A percentile compares a stretch with the other conserved stretches of the same genome.
These are phyloP conservation scores for Austroboletus niveus DNA, from an alignment of 1,284 basidiomycete genomes.

Conservation along the genomic window DNA sequence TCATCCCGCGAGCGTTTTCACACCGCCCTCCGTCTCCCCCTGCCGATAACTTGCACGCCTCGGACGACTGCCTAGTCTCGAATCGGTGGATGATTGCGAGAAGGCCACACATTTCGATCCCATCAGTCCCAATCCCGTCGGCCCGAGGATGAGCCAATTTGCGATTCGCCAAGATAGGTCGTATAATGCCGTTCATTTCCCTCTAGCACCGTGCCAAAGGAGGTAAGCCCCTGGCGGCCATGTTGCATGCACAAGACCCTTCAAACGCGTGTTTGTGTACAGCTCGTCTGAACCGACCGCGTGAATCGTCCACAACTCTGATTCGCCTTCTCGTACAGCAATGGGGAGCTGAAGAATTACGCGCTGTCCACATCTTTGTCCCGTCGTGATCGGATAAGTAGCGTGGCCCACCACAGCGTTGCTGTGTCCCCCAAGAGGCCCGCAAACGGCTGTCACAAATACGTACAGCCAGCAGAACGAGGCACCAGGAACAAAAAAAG, in stretches of 20 bases:
- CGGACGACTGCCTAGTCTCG: neutral
- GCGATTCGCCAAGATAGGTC: conserved; percentile 15
- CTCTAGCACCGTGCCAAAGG: conserved; percentile 18
- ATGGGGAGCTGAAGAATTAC: neutral
- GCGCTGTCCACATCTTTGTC: neutral
- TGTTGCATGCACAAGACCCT: conserved; percentile 19
- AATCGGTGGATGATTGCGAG: neutral
- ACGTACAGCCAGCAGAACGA: conserved; percentile 17
- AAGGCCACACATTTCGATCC: neutral
- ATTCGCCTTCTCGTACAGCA: conserved; percentile 4
- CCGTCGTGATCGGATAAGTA: neutral
- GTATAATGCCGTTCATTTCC: conserved; percentile 29
- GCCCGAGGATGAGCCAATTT: conserved; percentile 13
- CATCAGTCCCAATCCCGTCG: conserved; percentile 8
- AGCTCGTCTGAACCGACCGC: neutral
- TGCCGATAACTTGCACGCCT: neutral
- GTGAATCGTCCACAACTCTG: neutral
- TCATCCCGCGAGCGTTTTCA: conserved; percentile 28
- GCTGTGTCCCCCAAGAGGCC: neutral
- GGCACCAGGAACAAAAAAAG: conserved; percentile 25
- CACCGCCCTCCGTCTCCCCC: neutral
- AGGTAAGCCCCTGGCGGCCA: conserved; percentile 26
- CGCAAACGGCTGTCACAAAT: conserved; percentile 11
- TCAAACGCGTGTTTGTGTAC: conserved; percentile 19
- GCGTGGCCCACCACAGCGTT: neutral